These are phyloP conservation scores for Microthyrium microscopicum DNA, from an alignment of 2,329 filamentous ascomycete species.

Conservation along the genomic window DNA sequence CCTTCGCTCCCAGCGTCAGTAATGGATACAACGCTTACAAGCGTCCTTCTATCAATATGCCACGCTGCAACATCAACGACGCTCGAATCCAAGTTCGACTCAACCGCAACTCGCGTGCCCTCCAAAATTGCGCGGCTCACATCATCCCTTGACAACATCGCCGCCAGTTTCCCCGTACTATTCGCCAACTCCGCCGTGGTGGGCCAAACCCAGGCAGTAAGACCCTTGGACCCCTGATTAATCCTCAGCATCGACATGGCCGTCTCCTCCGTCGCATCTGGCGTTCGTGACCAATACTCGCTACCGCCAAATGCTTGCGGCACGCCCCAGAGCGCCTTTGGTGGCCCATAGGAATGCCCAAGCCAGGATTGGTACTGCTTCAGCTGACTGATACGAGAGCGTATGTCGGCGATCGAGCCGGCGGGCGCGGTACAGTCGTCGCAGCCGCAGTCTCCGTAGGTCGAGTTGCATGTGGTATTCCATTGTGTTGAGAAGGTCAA, in stretches of 20 bases:
- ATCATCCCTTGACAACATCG: neutral
- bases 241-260: slow-evolving; percentile 31
- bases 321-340: slow-evolving; percentile 32
- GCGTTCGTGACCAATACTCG: slow-evolving; percentile 30
- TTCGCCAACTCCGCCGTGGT: slow-evolving; percentile 18
- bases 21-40: neutral
- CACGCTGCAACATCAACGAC: slow-evolving; percentile 1
- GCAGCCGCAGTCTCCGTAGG: slow-evolving; percentile 46
- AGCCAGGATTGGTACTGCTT: slow-evolving; percentile 25
- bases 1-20: no score
- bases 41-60: neutral
- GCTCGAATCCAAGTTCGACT: no score
- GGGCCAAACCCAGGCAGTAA: slow-evolving; percentile 33
- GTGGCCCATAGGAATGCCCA: neutral
- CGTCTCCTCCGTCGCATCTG: slow-evolving; percentile 27
- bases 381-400: slow-evolving; percentile 25
- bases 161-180: slow-evolving; percentile 23
- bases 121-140: neutral
- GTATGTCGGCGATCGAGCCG: slow-evolving; percentile 37
- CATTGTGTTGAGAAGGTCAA: slow-evolving; percentile 35
- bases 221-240: slow-evolving; percentile 33
- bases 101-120: no score
- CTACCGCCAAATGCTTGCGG: slow-evolving; percentile 32
- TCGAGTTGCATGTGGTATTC: slow-evolving; percentile 39
- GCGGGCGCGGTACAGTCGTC: slow-evolving; percentile 42